Conservation (phyloP, 2,329 filamentous ascomycete genomes). For the Verticillium zaregamsianum region DNA sequence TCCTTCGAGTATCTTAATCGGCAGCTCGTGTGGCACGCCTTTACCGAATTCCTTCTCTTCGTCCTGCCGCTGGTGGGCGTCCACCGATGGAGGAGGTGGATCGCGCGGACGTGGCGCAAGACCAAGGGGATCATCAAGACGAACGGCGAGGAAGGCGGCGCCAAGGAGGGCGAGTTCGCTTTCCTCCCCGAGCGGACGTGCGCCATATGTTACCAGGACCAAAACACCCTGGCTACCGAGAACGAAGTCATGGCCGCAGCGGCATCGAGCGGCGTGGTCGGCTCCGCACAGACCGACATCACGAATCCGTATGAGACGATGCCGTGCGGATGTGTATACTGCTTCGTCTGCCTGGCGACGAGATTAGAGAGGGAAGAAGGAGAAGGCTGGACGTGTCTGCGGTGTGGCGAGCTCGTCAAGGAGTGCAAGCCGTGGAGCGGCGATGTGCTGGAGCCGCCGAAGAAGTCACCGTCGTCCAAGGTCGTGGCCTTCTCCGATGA, state of each 20-base stretch:
- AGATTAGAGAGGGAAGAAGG: conserved; percentile 89
- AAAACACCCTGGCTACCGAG: conserved; percentile 72
- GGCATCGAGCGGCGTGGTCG: conserved; percentile 72
- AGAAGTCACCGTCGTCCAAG: conserved; percentile 42
- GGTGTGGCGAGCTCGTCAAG: conserved; percentile 79
- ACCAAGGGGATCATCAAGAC: conserved; percentile 62
- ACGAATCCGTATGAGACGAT: conserved; percentile 94
- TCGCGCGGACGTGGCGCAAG: conserved; percentile 81
- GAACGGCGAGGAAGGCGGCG: conserved; percentile 31
- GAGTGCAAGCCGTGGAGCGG: conserved; percentile 90
- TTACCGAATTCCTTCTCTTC: conserved; percentile 97
- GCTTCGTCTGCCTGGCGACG: conserved; percentile 91
- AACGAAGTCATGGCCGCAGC: conserved; percentile 70
- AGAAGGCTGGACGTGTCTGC: conserved; percentile 86
- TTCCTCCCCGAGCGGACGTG: conserved; percentile 93
- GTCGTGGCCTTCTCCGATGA: conserved; percentile 61
- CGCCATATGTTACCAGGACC: conserved; percentile 93
- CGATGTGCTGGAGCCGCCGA: conserved; percentile 67
- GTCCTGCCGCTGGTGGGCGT: conserved; percentile 95
- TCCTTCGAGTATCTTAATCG: conserved; percentile 97
- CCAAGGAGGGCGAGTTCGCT: conserved; percentile 66
- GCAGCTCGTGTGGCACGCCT: conserved; percentile 98
- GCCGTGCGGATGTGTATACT: conserved; percentile 89
- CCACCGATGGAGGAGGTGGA: conserved; percentile 84
- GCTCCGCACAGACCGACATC: conserved; percentile 85